These are phyloP conservation scores for Ganoderma lucidum DNA, from an alignment of 1,284 basidiomycete genomes.

Conservation along the genomic window DNA sequence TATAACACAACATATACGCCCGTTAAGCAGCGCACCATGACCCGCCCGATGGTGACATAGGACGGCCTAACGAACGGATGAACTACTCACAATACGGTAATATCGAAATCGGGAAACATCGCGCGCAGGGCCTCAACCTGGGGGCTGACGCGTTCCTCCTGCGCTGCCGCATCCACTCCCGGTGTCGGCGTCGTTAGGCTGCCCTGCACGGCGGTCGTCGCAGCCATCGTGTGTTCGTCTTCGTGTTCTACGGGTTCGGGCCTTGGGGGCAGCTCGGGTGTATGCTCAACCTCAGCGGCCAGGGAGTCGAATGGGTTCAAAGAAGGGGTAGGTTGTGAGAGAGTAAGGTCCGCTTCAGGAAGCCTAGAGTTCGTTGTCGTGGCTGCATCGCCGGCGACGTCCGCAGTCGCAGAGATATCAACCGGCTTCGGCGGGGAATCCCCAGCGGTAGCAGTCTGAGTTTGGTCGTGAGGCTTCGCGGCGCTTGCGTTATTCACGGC, in stretches of 20 bases:
- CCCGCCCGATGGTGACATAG: not conserved
- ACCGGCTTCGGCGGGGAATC: slow-evolving; percentile 5
- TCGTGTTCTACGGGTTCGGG: slow-evolving; percentile 11
- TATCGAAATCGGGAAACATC: slow-evolving; percentile 86
- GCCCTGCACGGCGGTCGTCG: slow-evolving; percentile 2
- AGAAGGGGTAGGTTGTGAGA: slow-evolving; percentile 6
- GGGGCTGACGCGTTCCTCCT: slow-evolving; percentile 41
- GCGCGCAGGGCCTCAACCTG: slow-evolving; percentile 62
- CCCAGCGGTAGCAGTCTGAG: slow-evolving; percentile 7
- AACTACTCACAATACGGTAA: slow-evolving; percentile 62
- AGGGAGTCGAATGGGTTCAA: slow-evolving; percentile 22
- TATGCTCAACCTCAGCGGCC: slow-evolving; percentile 17
- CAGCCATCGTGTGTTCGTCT: slow-evolving; percentile 16
- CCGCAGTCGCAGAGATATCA: slow-evolving; percentile 4
- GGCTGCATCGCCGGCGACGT: slow-evolving; percentile 6
- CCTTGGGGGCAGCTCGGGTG: slow-evolving; percentile 35
- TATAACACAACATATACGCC: slow-evolving; percentile 36
- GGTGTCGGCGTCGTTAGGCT: not conserved
- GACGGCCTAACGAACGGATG: not conserved
- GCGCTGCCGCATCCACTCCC: slow-evolving; percentile 11
- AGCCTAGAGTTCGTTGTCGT: not conserved
- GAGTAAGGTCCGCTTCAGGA: not conserved
- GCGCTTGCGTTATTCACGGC: slow-evolving; percentile 14
- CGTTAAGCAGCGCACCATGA: not conserved
- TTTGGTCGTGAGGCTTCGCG: slow-evolving; percentile 15